Conservation (phyloP, 768 basidiomycete genomes). For the Boletus sp. region DNA sequence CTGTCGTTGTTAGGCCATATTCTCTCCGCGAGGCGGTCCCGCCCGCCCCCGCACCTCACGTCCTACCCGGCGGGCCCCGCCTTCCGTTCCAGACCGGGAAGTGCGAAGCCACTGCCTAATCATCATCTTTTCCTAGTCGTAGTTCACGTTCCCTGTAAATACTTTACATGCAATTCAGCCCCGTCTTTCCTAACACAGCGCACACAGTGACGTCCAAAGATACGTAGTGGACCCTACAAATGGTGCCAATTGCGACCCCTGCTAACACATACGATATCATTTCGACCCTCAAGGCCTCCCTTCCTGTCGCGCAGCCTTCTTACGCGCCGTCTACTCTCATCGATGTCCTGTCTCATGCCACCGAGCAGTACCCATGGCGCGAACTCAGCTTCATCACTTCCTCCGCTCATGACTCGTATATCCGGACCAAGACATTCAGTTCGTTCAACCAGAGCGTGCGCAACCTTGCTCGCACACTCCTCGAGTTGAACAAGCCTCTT, state of each 20-base stretch:
- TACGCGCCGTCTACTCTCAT: constrained; percentile 16
- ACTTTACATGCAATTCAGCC: too few species aligned
- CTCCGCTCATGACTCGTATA: constrained; percentile 23
- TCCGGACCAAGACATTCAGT: constrained; percentile 5
- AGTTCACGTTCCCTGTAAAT: too few species aligned
- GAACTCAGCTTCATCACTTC: constrained; percentile 26
- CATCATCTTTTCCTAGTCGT: too few species aligned
- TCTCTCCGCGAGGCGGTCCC: too few species aligned
- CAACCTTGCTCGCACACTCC: not conserved
- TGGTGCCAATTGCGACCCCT: not conserved
- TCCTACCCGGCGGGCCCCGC: too few species aligned
- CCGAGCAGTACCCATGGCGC: constrained; percentile 20
- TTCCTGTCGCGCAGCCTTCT: not conserved
- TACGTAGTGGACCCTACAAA: not conserved
- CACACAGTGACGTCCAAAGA: not conserved
- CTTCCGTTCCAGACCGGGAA: too few species aligned
- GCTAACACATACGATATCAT: not conserved
- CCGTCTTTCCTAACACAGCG: too few species aligned
- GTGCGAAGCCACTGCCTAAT: too few species aligned
- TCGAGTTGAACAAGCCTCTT: not conserved
- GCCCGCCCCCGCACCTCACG: too few species aligned
- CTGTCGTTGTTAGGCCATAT: too few species aligned
- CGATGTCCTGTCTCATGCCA: constrained; percentile 19
- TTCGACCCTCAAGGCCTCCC: not conserved
- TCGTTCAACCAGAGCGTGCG: not conserved